phyloP scores from a whole-genome alignment of 1,284 basidiomycete genomes.

The Cryptococcus maquisensis region DNA sequence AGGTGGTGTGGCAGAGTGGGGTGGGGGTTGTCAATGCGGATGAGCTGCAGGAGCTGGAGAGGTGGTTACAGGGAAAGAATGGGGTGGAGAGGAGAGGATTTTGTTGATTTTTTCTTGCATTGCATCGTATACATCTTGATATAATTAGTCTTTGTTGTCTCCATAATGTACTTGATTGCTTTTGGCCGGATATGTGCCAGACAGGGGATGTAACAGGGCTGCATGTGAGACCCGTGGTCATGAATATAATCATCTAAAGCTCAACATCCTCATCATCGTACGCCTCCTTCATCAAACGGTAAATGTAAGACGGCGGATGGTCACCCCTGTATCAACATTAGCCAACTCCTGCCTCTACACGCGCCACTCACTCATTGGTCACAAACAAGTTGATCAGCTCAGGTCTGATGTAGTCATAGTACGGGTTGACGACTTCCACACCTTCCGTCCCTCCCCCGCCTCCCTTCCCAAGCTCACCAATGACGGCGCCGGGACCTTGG shows the following conservation, averaged over 20 bases:
- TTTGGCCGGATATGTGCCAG: not conserved
- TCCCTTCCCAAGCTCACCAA: constrained; percentile 60
- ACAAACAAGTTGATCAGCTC: constrained; percentile 91
- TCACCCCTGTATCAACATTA: constrained; percentile 62
- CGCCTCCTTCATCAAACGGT: constrained; percentile 81
- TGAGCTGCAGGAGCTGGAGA: constrained; percentile 28
- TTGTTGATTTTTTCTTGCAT: not conserved
- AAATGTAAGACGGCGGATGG: constrained; percentile 86
- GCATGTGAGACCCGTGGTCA: not conserved
- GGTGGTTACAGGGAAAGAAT: constrained; percentile 10
- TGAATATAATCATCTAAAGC: constrained; percentile 44
- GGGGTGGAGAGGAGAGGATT: not conserved
- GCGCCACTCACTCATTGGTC: constrained; percentile 79
- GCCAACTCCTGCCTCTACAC: not conserved
- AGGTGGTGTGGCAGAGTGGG: constrained; percentile 20
- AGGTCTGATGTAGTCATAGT: constrained; percentile 90
- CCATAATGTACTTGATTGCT: too few species aligned
- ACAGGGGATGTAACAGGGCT: not conserved
- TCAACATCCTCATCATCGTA: constrained; percentile 88
- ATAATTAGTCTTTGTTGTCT: too few species aligned
- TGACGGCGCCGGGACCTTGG: constrained; percentile 74
- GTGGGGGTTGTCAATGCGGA: constrained; percentile 36
- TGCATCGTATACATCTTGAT: too few species aligned
- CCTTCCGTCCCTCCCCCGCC: constrained; percentile 65
- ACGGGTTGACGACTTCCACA: constrained; percentile 85